phyloP scores from a whole-genome alignment of 176 grass and related monocot species.

The Microstegium vimineum region DNA sequence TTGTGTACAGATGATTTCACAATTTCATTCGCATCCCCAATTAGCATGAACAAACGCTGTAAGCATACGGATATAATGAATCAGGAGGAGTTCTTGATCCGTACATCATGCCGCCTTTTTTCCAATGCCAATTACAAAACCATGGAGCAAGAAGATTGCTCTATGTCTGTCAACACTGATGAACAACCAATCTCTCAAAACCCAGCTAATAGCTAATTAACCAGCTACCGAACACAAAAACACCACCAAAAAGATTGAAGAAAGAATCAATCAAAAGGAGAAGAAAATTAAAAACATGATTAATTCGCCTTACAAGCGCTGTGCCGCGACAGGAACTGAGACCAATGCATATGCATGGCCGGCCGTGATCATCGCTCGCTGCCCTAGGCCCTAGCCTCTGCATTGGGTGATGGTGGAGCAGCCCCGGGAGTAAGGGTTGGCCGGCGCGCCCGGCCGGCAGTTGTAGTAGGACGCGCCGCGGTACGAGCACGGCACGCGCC shows the following conservation, averaged over 20 bases:
- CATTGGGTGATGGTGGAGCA: constrained; percentile 58
- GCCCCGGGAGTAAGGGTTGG: constrained; percentile 64
- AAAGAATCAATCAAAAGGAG: neutral
- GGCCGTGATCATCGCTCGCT: neutral
- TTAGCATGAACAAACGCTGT: neutral
- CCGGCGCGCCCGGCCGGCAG: constrained; percentile 43
- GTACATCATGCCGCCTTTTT: neutral
- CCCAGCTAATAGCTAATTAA: neutral
- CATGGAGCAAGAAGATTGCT: constrained; percentile 12
- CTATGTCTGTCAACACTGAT: neutral
- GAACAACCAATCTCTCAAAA: neutral
- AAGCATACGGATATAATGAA: neutral
- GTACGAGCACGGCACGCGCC: constrained; percentile 43
- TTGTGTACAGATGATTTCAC: neutral
- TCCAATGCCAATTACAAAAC: neutral
- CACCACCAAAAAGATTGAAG: neutral
- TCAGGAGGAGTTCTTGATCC: neutral
- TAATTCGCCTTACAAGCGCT: neutral
- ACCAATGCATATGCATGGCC: neutral
- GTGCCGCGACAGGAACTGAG: neutral
- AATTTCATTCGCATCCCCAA: neutral
- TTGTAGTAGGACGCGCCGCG: constrained; percentile 61
- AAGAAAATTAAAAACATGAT: neutral
- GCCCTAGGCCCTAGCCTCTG: constrained; percentile 31
- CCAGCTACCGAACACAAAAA: neutral